Percentiles rank a stretch among this genome's conserved stretches.
phyloP scores from a whole-genome alignment of 1,284 basidiomycete species.

The Earliella scabrosa region DNA sequence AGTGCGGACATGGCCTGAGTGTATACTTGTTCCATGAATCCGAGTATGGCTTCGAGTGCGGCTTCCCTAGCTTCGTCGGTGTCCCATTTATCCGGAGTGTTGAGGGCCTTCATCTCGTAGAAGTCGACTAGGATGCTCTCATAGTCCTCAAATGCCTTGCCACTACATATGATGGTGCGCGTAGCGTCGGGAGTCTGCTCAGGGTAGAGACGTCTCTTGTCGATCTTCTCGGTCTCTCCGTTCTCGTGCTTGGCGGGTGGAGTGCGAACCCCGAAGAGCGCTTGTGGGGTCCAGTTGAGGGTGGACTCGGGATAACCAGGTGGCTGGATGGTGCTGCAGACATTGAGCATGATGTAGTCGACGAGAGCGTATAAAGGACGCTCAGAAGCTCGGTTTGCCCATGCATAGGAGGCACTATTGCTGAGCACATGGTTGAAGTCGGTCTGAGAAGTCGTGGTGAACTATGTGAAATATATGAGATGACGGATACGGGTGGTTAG shows the following conservation, averaged over 20 bases:
- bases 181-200: background rate
- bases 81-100: background rate
- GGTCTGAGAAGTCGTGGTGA: too few species aligned
- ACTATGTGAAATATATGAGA: too few species aligned
- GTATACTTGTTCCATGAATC: background rate
- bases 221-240: background rate
- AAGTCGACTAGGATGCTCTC: background rate
- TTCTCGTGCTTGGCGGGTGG: too few species aligned
- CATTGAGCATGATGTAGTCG: background rate
- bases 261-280: background rate
- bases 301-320: background rate
- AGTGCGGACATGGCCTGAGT: background rate
- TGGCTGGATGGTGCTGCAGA: background rate
- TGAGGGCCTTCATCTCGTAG: background rate
- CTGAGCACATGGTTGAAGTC: too few species aligned
- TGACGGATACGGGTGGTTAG: too few species aligned
- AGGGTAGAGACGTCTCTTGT: background rate
- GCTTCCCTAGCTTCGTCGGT: background rate
- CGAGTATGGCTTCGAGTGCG: background rate
- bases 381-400: background rate
- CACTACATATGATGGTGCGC: background rate
- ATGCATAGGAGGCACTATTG: background rate
- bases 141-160: background rate
- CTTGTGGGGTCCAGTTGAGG: background rate
- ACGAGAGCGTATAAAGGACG: background rate